These are phyloP conservation scores for Paxillus ammoniavirescens DNA, from an alignment of 768 basidiomycete species.

Conservation along the genomic window DNA sequence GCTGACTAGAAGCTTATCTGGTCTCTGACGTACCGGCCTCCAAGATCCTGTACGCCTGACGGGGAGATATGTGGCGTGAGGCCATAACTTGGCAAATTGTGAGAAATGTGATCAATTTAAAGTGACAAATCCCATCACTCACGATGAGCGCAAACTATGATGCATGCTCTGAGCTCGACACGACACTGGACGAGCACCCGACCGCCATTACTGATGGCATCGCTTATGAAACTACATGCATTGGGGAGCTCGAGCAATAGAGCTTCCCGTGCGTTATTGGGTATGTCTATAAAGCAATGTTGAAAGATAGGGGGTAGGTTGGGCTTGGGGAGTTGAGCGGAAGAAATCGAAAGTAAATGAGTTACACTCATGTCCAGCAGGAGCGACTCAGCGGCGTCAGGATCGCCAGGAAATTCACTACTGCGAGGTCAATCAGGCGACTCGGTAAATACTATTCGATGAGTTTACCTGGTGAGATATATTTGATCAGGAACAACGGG, in stretches of 20 bases:
- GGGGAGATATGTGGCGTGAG: conserved; percentile 34
- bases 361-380: conserved; percentile 51
- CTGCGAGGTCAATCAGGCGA: neutral
- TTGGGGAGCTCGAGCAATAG: conserved; percentile 46
- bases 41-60: conserved; percentile 40
- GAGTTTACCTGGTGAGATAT: conserved; percentile 47
- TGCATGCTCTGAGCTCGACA: conserved; percentile 54
- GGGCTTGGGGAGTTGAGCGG: conserved; percentile 42
- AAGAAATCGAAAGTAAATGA: conserved; percentile 53
- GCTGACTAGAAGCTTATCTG: neutral
- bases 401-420: conserved; percentile 59
- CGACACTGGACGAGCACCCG: conserved; percentile 54
- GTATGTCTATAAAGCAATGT: conserved; percentile 43
- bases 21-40: conserved; percentile 38
- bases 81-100: conserved; percentile 44
- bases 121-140: conserved; percentile 16
- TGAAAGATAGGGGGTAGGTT: conserved; percentile 30
- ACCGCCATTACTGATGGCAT: conserved; percentile 40
- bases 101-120: neutral
- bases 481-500: conserved; percentile 48
- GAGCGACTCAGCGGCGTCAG: conserved; percentile 47
- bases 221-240: conserved; percentile 44
- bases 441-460: neutral
- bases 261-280: conserved; percentile 36
- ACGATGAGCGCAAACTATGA: conserved; percentile 54